Conservation (phyloP, 331 rosid species). For the Malus hybrid region DNA sequence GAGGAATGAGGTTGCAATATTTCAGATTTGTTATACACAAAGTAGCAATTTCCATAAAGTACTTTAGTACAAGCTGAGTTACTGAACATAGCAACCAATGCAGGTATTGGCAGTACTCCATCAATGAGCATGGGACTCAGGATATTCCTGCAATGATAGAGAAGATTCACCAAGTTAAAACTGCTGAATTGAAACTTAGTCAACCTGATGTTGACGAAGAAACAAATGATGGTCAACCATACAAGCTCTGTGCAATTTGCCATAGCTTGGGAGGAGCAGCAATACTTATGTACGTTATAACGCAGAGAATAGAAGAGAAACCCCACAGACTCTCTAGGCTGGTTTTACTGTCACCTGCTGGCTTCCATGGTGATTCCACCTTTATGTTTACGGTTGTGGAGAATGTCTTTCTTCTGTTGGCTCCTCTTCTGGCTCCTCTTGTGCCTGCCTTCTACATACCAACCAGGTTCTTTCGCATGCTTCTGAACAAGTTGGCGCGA, state of each 20-base stretch:
- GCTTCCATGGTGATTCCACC: constrained; percentile 74
- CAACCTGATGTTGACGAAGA: constrained; percentile 58
- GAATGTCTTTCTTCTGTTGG: constrained; percentile 35
- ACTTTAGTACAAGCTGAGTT: not conserved
- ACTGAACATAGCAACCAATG: constrained; percentile 16
- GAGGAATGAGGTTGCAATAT: not conserved
- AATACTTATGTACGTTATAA: constrained; percentile 59
- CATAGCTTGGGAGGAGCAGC: constrained; percentile 98
- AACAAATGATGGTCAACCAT: constrained; percentile 50
- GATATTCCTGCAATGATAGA: constrained; percentile 89
- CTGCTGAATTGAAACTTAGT: constrained; percentile 58
- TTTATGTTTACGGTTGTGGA: constrained; percentile 52
- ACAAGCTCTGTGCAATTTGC: constrained; percentile 71
- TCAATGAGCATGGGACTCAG: constrained; percentile 83
- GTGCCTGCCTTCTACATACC: constrained; percentile 86
- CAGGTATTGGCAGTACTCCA: constrained; percentile 91
- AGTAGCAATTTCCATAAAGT: not conserved
- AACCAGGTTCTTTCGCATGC: constrained; percentile 88
- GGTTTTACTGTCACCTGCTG: constrained; percentile 82
- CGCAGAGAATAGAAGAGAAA: constrained; percentile 54
- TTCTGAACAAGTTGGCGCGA: constrained; percentile 77
- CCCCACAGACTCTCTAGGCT: constrained; percentile 83
- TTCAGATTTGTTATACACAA: not conserved
- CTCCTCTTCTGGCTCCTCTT: constrained; percentile 59
- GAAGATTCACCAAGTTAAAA: constrained; percentile 75